These are phyloP conservation scores for Lecanosticta acicola DNA, from an alignment of 2,329 filamentous ascomycete genomes.

Conservation along the genomic window DNA sequence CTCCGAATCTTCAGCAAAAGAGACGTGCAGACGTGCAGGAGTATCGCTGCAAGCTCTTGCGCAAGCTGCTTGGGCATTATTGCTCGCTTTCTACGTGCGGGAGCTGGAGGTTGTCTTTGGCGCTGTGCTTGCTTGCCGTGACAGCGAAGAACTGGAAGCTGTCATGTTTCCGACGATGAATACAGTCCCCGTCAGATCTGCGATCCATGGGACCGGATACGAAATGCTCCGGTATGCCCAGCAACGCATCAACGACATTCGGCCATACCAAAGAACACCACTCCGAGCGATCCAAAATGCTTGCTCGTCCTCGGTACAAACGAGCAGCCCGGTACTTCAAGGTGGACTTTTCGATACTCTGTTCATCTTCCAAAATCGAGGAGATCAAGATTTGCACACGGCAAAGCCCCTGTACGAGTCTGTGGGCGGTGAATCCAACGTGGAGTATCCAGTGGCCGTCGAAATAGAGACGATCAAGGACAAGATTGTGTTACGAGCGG, in stretches of 20 bases:
- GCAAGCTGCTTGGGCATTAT: conserved; percentile 68
- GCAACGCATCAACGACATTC: conserved; percentile 58
- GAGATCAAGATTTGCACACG: conserved; percentile 29
- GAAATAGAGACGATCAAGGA: conserved; percentile 64
- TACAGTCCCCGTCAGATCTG: conserved; percentile 67
- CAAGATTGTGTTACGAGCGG: conserved; percentile 63
- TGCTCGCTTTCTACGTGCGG: conserved; percentile 58
- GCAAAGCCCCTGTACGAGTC: conserved; percentile 53
- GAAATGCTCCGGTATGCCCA: conserved; percentile 70
- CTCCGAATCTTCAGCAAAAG: conserved; percentile 39
- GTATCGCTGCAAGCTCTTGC: conserved; percentile 73
- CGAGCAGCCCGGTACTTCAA: conserved; percentile 33
- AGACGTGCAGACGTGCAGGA: conserved; percentile 60
- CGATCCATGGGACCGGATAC: conserved; percentile 62
- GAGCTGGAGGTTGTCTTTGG: conserved; percentile 76
- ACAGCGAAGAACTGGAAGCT: conserved; percentile 60
- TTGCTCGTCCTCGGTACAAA: conserved; percentile 10
- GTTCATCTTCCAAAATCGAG: conserved; percentile 60
- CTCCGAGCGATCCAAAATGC: conserved; percentile 62
- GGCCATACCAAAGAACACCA: conserved; percentile 71
- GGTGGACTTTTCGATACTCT: conserved; percentile 56
- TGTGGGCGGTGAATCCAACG: conserved; percentile 57
- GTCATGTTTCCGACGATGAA: conserved; percentile 90
- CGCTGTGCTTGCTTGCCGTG: conserved; percentile 77
- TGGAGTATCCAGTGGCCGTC: conserved; percentile 76